Evolutionary conservation across 2,329 filamentous ascomycete species (phyloP).

Genomic region (Chaetomiaceae sp.): DNA sequence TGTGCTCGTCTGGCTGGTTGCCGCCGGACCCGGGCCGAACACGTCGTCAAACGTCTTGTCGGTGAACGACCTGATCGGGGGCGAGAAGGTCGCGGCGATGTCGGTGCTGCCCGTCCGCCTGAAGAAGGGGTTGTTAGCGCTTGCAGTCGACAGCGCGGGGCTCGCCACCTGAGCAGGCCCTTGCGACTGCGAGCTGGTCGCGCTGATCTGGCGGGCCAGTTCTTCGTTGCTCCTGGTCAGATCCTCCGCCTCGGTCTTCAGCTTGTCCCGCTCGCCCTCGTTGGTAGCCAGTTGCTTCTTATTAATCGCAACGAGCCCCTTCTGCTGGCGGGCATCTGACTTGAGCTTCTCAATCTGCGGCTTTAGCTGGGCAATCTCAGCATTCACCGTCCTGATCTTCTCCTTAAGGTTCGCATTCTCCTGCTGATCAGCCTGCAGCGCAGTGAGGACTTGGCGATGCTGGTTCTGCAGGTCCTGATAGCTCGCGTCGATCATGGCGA

Average conservation of each 20-base stretch:
- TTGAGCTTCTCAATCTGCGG: conserved; percentile 90
- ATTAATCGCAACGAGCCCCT: conserved; percentile 93
- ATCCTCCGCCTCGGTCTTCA: conserved; percentile 71
- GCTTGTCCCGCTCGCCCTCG: conserved; percentile 81
- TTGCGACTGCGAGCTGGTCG: conserved; percentile 46
- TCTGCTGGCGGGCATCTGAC: conserved; percentile 88
- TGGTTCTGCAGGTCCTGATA: conserved; percentile 78
- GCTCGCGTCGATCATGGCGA: conserved; percentile 72
- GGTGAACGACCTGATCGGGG: conserved; percentile 42
- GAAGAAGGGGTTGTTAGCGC: conserved; percentile 93
- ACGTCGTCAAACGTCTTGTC: conserved; percentile 79
- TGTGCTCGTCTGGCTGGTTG: conserved; percentile 36
- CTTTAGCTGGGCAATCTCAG: conserved; percentile 75
- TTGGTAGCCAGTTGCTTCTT: conserved; percentile 93
- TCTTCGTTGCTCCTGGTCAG: conserved; percentile 59
- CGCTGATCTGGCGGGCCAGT: conserved; percentile 45
- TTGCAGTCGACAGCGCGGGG: conserved; percentile 61
- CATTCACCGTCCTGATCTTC: conserved; percentile 75
- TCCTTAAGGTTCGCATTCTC: conserved; percentile 85
- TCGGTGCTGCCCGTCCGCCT: conserved; percentile 60
- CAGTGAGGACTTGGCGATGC: conserved; percentile 66
- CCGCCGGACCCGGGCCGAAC: conserved; percentile 71
- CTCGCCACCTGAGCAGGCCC: conserved; percentile 54
- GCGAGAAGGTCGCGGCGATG: conserved; percentile 50
- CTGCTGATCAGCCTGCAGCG: conserved; percentile 78